Conservation (phyloP, 805 yeast genomes). For the Lachancea cidri region DNA sequence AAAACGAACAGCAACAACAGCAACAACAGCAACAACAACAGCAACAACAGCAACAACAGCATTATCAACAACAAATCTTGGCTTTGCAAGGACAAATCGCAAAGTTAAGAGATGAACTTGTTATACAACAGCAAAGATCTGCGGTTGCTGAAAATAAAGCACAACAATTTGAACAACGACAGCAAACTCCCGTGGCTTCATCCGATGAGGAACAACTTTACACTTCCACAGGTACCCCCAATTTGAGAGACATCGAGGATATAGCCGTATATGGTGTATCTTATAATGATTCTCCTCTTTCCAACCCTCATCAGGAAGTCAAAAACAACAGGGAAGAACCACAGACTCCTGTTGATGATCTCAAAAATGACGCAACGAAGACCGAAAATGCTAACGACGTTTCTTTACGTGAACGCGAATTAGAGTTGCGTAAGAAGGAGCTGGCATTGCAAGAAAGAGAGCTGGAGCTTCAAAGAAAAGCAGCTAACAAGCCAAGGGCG, state of each 20-base stretch:
- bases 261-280: slow-evolving; percentile 28
- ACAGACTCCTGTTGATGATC: background rate
- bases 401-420: slow-evolving; percentile 26
- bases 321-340: background rate
- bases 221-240: slow-evolving; percentile 27
- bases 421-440: slow-evolving; percentile 31
- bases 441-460: slow-evolving; percentile 33
- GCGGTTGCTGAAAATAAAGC: background rate
- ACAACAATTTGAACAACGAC: slow-evolving; percentile 2
- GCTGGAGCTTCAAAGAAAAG: slow-evolving; percentile 27
- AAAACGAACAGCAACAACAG: slow-evolving; percentile 1
- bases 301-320: background rate
- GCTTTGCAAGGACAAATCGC: slow-evolving; percentile 2
- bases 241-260: slow-evolving; percentile 30
- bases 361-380: background rate
- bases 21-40: background rate
- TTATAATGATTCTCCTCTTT: slow-evolving; percentile 27
- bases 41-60: background rate
- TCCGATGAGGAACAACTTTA: background rate
- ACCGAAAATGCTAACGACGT: slow-evolving; percentile 11
- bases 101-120: slow-evolving; percentile 1
- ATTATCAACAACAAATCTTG: slow-evolving; percentile 1
- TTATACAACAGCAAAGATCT: slow-evolving; percentile 3
- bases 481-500: slow-evolving; percentile 11
- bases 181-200: background rate